phyloP scores from a whole-genome alignment of 768 basidiomycete genomes.

The Vararia minispora region DNA sequence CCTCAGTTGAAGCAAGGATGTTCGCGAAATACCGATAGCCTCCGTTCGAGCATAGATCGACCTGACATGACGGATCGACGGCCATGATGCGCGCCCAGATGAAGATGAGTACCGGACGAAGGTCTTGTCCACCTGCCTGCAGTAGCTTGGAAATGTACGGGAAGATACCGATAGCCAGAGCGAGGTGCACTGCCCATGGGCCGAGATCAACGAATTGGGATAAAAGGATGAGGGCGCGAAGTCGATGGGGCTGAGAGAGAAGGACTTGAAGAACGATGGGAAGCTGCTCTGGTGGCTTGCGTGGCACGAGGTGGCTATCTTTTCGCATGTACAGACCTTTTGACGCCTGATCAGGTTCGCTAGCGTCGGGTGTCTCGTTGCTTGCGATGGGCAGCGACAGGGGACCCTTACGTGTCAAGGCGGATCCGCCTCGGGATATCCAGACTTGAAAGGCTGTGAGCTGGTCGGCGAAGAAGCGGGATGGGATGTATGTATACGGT shows the following conservation, averaged over 20 bases:
- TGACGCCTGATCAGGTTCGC: conserved; percentile 20
- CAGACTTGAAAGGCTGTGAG: conserved; percentile 97
- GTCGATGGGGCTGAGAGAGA: conserved; percentile 89
- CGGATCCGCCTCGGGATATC: conserved; percentile 90
- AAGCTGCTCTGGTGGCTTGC: conserved; percentile 92
- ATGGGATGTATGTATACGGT: conserved; percentile 70
- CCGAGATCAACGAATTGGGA: conserved; percentile 98
- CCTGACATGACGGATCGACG: conserved; percentile 88
- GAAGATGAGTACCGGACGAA: conserved; percentile 96
- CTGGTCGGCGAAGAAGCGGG: conserved; percentile 91
- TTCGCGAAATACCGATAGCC: conserved; percentile 83
- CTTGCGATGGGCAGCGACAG: conserved; percentile 51
- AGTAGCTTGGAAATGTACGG: conserved; percentile 96
- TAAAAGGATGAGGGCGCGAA: conserved; percentile 89
- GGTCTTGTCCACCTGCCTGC: conserved; percentile 87
- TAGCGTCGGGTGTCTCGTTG: conserved; percentile 19
- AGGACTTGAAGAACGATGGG: conserved; percentile 97
- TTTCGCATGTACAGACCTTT: conserved; percentile 9
- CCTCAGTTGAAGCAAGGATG: conserved; percentile 60
- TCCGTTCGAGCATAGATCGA: conserved; percentile 74
- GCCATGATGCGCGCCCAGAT: conserved; percentile 98
- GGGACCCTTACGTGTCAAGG: conserved; percentile 66
- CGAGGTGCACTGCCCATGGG: conserved; percentile 96
- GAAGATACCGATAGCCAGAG: conserved; percentile 94
- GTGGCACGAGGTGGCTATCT: conserved; percentile 53